These are phyloP conservation scores for Salix koriyanagi DNA, from an alignment of 345 rosid genomes.

Conservation along the genomic window DNA sequence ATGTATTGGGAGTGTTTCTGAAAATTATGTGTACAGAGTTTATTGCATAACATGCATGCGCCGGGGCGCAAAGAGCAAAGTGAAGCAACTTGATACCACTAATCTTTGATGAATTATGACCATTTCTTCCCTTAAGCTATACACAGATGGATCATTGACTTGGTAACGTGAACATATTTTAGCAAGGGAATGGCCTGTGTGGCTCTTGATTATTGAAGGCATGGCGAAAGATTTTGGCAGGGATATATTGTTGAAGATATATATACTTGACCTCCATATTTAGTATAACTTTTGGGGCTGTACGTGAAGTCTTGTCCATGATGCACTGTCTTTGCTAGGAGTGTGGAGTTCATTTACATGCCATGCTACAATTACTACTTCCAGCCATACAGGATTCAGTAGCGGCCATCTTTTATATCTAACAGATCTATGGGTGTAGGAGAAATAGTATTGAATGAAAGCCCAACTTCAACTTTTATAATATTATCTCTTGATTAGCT, in stretches of 20 bases:
- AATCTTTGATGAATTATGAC: neutral
- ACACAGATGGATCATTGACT: slow-evolving; percentile 11
- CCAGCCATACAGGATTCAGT: slow-evolving; percentile 1
- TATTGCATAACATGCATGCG: neutral
- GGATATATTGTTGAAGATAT: slow-evolving; percentile 11
- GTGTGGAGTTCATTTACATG: slow-evolving; percentile 1
- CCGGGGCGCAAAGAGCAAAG: neutral
- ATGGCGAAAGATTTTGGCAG: slow-evolving; percentile 14
- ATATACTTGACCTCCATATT: neutral
- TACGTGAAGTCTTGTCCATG: slow-evolving; percentile 5
- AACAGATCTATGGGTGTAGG: neutral
- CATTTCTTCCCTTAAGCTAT: slow-evolving; percentile 16
- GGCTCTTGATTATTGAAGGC: slow-evolving; percentile 4
- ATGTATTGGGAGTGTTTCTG: neutral
- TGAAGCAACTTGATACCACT: neutral
- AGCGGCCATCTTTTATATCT: neutral
- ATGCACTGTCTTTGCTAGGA: slow-evolving; percentile 11
- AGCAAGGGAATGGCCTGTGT: slow-evolving; percentile 5
- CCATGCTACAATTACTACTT: neutral
- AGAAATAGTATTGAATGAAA: slow-evolving; percentile 2
- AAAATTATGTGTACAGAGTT: neutral
- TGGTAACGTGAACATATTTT: slow-evolving; percentile 14
- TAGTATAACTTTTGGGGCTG: neutral
- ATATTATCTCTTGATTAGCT: neutral
- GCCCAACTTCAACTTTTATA: neutral